A percentile compares a stretch with the other conserved stretches of the same genome.
These are phyloP conservation scores for Elaeis oleifera DNA, from an alignment of 202 grass and related monocot genomes.

Conservation along the genomic window DNA sequence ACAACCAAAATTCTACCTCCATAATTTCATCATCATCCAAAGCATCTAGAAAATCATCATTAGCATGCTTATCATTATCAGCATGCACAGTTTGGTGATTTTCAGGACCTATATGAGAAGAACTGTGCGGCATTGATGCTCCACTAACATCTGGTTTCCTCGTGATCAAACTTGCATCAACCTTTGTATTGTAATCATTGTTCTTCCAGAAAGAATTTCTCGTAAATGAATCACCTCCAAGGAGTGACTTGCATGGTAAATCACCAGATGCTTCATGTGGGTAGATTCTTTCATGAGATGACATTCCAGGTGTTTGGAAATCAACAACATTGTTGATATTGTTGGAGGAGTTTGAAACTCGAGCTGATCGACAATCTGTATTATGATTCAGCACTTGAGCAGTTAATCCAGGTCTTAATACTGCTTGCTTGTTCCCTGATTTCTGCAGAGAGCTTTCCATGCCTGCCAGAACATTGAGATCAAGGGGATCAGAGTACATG, in stretches of 20 bases:
- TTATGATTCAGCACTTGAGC: conserved; percentile 31
- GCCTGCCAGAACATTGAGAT: conserved; percentile 43
- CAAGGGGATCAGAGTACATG: not conserved
- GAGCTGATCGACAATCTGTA: conserved; percentile 14
- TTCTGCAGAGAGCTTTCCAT: conserved; percentile 63
- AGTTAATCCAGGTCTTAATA: conserved; percentile 93
- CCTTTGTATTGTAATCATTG: not conserved
- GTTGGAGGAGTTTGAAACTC: conserved; percentile 26
- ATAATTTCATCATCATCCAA: conserved; percentile 78
- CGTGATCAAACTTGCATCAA: not conserved
- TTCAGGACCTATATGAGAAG: conserved; percentile 14
- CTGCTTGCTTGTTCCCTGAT: conserved; percentile 40
- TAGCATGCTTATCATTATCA: conserved; percentile 23
- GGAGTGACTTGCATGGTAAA: conserved; percentile 4
- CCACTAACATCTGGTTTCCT: not conserved
- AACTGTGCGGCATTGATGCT: not conserved
- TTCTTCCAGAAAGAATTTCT: not conserved
- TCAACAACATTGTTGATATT: conserved; percentile 24
- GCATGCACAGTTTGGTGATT: not conserved
- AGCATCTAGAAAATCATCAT: conserved; percentile 41
- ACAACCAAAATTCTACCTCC: conserved; percentile 32
- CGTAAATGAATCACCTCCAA: not conserved
- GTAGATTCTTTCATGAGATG: conserved; percentile 32
- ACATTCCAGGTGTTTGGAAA: conserved; percentile 20
- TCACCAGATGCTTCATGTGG: conserved; percentile 14